These are phyloP conservation scores for Catharanthus roseus DNA, from an alignment of 257 asterid species.

Conservation along the genomic window DNA sequence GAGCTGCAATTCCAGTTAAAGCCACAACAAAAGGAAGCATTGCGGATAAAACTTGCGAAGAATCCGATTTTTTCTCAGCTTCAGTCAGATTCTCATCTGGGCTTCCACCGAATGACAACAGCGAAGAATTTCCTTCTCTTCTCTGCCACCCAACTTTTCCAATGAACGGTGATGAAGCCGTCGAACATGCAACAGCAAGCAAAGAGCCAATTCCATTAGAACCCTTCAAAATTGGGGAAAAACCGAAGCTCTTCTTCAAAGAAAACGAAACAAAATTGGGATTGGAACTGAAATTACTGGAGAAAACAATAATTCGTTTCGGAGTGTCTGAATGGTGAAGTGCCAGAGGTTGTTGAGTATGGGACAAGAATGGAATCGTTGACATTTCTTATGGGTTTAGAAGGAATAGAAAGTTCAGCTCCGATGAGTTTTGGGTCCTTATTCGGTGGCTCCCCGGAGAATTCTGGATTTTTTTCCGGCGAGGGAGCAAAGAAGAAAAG, in stretches of 20 bases:
- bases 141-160: conserved; percentile 85
- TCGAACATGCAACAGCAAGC: conserved; percentile 55
- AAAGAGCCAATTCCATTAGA: conserved; percentile 28
- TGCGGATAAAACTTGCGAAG: conserved; percentile 66
- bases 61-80: conserved; percentile 42
- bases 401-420: not conserved
- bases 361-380: conserved; percentile 17
- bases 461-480: conserved; percentile 15
- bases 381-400: conserved; percentile 15
- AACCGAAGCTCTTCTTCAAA: not conserved
- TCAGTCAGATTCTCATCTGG: conserved; percentile 26
- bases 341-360: not conserved
- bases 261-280: conserved; percentile 18
- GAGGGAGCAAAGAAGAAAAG: not conserved
- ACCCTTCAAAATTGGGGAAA: conserved; percentile 1
- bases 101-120: conserved; percentile 64
- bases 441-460: conserved; percentile 12
- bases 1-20: conserved; percentile 83
- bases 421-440: not conserved
- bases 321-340: not conserved
- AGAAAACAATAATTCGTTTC: conserved; percentile 13
- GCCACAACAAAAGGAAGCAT: conserved; percentile 90
- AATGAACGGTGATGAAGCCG: conserved; percentile 59
- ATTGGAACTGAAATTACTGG: conserved; percentile 11
- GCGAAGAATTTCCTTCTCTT: conserved; percentile 69